Evolutionary conservation across 306 rosid genomes (phyloP), one percentile per base, ranked within the genome.

Genomic region (Cajanus cajan): DNA sequence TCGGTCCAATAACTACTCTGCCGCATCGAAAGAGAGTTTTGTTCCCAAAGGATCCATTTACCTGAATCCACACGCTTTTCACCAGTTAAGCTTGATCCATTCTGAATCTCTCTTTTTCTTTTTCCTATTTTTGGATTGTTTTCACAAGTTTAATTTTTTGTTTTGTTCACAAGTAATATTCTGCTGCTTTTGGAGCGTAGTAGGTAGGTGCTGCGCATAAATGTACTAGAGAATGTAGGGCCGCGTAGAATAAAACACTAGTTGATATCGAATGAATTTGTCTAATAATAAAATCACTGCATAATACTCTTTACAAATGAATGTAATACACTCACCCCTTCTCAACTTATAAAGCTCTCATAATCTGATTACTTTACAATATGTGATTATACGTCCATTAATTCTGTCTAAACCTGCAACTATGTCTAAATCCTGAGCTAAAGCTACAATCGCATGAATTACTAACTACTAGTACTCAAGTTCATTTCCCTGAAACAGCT

Each of bases 1-100:
- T 72, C 58, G 78, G 2, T 48, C 74, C 67, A 72, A 77, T 14
- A 80, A 71, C 6, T 64, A 63, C 52, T 69, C 28, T 13, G 31
- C 33, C 6, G 4, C 57, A 45, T n/a, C 0, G 5, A 70, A 65
- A 21, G 33, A 28, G 8, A 5, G 10, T 63, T 84, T 80, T 72
- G 63, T 66, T 24, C 80, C 88, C 2, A 77, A 76, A 77, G 83
- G 75, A 0, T 68, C 75, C 48, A 78, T 85, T 34, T 85, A 85
- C 74, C 16, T 39, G 76, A 85, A 85, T 34, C 83, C 85, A 33
- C 77, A 13, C 5, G 65, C 86, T 21, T 85, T 85, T 68, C 75
- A 77, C 28, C 86, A 61, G 88, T 85, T 84, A 85, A 85, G 85
- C 50, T 25, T 48, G 7, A 45, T 24, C 4, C 25, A 33, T 21